phyloP scores from a whole-genome alignment of 768 basidiomycete genomes.

The Austroboletus eburneus region DNA sequence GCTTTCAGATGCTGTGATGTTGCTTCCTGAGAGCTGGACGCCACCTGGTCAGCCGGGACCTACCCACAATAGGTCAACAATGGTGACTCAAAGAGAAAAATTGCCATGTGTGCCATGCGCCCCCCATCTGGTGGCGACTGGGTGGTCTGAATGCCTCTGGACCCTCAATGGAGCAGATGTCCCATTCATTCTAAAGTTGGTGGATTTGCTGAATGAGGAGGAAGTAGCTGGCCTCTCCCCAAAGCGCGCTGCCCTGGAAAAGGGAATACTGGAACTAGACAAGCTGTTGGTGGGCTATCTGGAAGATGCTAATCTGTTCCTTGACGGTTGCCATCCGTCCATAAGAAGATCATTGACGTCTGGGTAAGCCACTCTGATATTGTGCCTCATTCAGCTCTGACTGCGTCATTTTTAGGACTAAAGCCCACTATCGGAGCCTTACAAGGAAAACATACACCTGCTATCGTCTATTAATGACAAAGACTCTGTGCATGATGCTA shows the following conservation, averaged over 20 bases:
- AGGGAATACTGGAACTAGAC: neutral
- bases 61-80: too few species aligned
- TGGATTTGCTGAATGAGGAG: neutral
- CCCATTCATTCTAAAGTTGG: neutral
- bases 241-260: neutral
- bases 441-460: neutral
- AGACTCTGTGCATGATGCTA: neutral
- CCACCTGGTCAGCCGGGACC: too few species aligned
- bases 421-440: neutral
- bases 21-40: neutral
- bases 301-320: neutral
- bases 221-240: neutral
- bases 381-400: neutral
- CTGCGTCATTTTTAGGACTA: neutral
- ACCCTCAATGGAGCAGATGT: neutral
- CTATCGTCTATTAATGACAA: neutral
- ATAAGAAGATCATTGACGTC: neutral
- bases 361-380: neutral
- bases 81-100: too few species aligned
- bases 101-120: too few species aligned
- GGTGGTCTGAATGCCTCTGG: neutral
- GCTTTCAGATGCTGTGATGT: neutral
- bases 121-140: neutral
- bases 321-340: neutral
- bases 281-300: neutral